Percentiles rank a stretch among this genome's conserved stretches.
Conservation (phyloP, 2,329 filamentous ascomycete species). For the Fusarium penzigii region DNA sequence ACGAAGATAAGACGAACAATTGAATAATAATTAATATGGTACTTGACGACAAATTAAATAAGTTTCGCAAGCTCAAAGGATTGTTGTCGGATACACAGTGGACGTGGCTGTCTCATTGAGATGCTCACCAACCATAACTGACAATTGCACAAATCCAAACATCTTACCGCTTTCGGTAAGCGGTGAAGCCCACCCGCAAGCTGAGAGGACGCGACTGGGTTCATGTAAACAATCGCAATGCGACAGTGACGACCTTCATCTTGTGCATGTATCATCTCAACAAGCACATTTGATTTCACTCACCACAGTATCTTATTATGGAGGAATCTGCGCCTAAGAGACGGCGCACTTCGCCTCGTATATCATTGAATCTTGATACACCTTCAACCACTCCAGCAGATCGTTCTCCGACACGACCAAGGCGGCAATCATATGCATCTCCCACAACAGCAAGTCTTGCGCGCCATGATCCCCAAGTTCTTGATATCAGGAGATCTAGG, state of each 20-base stretch:
- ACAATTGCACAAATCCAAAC: background rate
- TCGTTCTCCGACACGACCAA: conserved; percentile 32
- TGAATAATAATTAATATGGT: background rate
- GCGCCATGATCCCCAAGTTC: conserved; percentile 60
- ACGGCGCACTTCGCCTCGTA: conserved; percentile 61
- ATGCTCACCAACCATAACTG: too few species aligned
- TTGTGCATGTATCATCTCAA: background rate
- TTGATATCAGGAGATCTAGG: conserved; percentile 46
- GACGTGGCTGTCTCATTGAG: too few species aligned
- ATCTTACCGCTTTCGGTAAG: conserved; percentile 12
- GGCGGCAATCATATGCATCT: conserved; percentile 63
- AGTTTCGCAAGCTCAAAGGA: too few species aligned
- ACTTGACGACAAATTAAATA: too few species aligned
- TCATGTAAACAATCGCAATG: conserved; percentile 30
- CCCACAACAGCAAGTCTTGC: conserved; percentile 66
- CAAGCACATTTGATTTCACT: background rate
- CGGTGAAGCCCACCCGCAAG: conserved; percentile 28
- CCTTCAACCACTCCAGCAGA: conserved; percentile 17
- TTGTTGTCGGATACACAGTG: too few species aligned
- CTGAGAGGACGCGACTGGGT: conserved; percentile 21
- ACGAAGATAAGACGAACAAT: background rate
- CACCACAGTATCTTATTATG: conserved; percentile 27
- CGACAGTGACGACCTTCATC: conserved; percentile 18
- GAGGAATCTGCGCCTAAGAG: conserved; percentile 64
- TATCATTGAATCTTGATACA: conserved; percentile 21